Base-by-base conservation (phyloP, 2,329 filamentous ascomycete species). In the Torrubiella hemipterigena region DNA sequence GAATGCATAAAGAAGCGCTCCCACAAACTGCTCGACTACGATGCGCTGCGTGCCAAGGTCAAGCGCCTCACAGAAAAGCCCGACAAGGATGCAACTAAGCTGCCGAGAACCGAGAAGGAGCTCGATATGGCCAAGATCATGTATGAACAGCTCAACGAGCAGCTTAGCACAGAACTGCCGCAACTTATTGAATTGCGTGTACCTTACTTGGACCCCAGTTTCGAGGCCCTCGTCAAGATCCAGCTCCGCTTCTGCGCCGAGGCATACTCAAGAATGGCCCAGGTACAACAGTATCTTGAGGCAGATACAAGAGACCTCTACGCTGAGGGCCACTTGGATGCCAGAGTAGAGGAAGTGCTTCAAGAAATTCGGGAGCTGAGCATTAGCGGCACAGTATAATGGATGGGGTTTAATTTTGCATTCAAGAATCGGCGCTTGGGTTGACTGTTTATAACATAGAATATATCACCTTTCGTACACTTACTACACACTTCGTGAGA, bases 1-100 rank as follows among this genome's bases (percentile, higher is more conserved):
- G 86, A 95, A 63, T 95, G 89, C 59, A 95, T 98, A 60, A 98
- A 96, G 65, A 98, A 98, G 65, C 84, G 93, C 49, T 82, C 93
- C 49, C 83, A 98, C 71, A 98, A 98, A 60, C 80, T 96, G 35
- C 82, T 96, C 44, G 93, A 98, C 61, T 98, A 98, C 65, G 91
- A 98, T 55, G 77, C 87, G 13, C 78, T 96, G 59, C 83, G 91
- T 40, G 85, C 86, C 42, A 93, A 91, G 56, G 91, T 98, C 49
- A 95, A 95, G 71, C 89, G 86, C 56, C 75, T 98, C 23, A 85
- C 84, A 32, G 93, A 98, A 59, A 96, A 98, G 66, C 91, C 91
- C 28, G 91, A 98, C 67, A 98, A 98, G 67, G 91, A 98, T 52
- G 84, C 86, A 11, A 89, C 84, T 31, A 98, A 96, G 64, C 75